Evolutionary conservation across 331 rosid genomes (phyloP).

Genomic region (Arachis monticola): DNA sequence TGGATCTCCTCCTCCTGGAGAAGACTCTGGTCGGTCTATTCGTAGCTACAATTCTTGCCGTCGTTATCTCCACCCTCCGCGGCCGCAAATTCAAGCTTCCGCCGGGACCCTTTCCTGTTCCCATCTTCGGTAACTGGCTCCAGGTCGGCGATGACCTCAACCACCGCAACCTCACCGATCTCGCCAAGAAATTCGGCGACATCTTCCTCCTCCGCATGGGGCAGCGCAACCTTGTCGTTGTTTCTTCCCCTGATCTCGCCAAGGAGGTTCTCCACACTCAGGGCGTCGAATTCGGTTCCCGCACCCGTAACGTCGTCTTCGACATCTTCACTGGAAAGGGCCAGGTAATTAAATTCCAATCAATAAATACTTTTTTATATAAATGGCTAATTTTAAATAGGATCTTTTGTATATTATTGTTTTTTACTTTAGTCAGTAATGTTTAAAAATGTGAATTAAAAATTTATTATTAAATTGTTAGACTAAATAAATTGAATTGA

Average conservation of each 20-base stretch:
- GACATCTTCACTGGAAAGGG: constrained; percentile 89
- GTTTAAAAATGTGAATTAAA: no score
- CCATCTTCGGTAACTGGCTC: constrained; percentile 87
- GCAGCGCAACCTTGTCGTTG: constrained; percentile 72
- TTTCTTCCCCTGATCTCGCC: constrained; percentile 84
- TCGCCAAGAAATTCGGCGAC: constrained; percentile 79
- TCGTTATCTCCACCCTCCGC: constrained; percentile 60
- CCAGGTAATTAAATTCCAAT: neutral
- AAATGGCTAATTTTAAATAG: no score
- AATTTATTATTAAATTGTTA: no score
- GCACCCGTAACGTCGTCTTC: constrained; percentile 85
- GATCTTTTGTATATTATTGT: no score
- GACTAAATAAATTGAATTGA: no score
- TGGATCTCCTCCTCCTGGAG: constrained; percentile 87
- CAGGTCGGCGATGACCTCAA: constrained; percentile 91
- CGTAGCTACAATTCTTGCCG: constrained; percentile 55
- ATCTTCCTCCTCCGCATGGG: constrained; percentile 87
- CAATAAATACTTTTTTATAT: no score
- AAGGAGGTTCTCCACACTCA: constrained; percentile 86
- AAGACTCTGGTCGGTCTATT: constrained; percentile 72
- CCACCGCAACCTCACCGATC: constrained; percentile 80
- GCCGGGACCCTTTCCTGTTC: constrained; percentile 79
- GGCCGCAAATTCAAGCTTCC: constrained; percentile 76
- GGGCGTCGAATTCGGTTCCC: constrained; percentile 88
- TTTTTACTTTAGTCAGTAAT: no score